A percentile compares a stretch with the other conserved stretches of the same genome.
These are phyloP conservation scores for Alternaria consortialis DNA, from an alignment of 2,329 filamentous ascomycete species.

Conservation along the genomic window DNA sequence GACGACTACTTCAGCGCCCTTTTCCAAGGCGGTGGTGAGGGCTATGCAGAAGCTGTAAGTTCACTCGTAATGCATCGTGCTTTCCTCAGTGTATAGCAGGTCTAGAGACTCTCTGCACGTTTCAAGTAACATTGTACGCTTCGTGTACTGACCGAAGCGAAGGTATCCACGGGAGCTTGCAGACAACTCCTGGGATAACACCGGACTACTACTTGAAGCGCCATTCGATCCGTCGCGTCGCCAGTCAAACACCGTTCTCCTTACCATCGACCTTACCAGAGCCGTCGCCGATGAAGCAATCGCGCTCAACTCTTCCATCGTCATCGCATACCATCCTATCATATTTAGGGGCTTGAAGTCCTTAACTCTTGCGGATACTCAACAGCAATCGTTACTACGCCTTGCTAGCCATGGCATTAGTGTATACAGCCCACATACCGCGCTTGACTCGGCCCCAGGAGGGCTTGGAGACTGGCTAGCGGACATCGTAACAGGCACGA, in stretches of 20 bases:
- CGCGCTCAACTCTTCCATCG: conserved; percentile 74
- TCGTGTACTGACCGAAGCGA: conserved; percentile 11
- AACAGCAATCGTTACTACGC: conserved; percentile 84
- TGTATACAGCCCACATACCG: conserved; percentile 95
- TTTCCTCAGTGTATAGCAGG: background rate
- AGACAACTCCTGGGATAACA: conserved; percentile 94
- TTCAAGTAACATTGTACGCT: conserved; percentile 7
- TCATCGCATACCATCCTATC: conserved; percentile 95
- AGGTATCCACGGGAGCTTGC: conserved; percentile 91
- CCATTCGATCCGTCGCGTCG: conserved; percentile 66
- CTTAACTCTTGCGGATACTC: conserved; percentile 81
- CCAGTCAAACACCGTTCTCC: conserved; percentile 73
- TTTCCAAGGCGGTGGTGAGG: conserved; percentile 73
- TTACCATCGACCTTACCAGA: conserved; percentile 90
- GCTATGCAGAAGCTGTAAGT: conserved; percentile 82
- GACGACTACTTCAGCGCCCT: conserved; percentile 62
- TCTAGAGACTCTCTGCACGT: background rate
- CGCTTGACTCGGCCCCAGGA: conserved; percentile 83
- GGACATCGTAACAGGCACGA: conserved; percentile 75
- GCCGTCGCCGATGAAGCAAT: conserved; percentile 93
- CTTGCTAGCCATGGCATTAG: conserved; percentile 88
- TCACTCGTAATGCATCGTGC: background rate
- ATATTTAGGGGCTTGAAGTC: conserved; percentile 95
- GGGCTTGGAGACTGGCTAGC: conserved; percentile 96
- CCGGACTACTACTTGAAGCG: conserved; percentile 79